Base-by-base conservation (phyloP, 2,329 filamentous ascomycete species). In the Colletotrichum lini region DNA sequence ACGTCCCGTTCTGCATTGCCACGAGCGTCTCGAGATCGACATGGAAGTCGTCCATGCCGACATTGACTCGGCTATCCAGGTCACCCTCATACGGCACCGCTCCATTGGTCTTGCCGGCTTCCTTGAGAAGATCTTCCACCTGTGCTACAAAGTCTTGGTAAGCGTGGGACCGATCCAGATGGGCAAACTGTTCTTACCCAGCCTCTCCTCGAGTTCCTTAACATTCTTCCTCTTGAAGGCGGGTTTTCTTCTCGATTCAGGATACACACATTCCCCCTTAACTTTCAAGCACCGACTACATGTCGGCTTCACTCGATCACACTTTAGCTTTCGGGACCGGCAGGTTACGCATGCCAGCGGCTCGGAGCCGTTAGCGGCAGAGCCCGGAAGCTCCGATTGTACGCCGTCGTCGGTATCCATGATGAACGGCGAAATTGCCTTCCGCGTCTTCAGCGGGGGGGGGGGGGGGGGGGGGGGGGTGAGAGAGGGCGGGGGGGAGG, bases 171-270 rank as follows among this genome's bases (percentile, higher is more conserved):
- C 12, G 15, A 65, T 16, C 35, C 35, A 21, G 12, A 18, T 12
- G 12, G 8, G 35, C 12, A 50, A 7, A 7, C 26, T 23, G 21
- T 13, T 15, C 85, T 74, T 89, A 96, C 94, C 93, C 79, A 98
- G 84, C 78, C 96, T 89, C 74, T 94, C 94, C 81, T 98, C 96
- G 68, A 98, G 85, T 79, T 96, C 92, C 83, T 93, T 96, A 73
- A 98, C 95, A 81, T 98, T 98, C 75, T 93, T 91, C 77, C 95
- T 88, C 84, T 97, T 98, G 23, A 94, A 92, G 5, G 94, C 93
- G 66, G 94, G 94, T 84, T 97, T 98, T 82, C 94, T 92, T 78
- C 95, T 88, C 67, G 95, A 93, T 82, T 97, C 94, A 72, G 97
- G 95, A 80, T 97, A 98, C 67, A 93, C 88, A 82, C 96, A 98